phyloP scores from a whole-genome alignment of 2,329 filamentous ascomycete species.

The Fusarium annulatum region DNA sequence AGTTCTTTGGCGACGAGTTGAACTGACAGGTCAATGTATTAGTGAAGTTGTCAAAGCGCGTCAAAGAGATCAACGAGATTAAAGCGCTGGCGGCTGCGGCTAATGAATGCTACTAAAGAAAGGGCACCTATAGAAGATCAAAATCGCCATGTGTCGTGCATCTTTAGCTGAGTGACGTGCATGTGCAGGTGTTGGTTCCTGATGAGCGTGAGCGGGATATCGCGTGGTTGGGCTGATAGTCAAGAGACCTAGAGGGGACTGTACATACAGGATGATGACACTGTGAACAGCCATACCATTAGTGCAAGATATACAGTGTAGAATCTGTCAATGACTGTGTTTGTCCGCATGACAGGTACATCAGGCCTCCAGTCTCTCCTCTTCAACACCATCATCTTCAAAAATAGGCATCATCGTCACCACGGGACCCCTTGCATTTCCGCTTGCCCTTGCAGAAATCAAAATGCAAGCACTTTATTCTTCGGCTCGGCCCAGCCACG shows the following conservation, averaged over 20 bases:
- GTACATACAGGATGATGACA: accelerated
- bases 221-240: constrained; percentile 30
- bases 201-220: constrained; percentile 36
- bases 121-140: constrained; percentile 19
- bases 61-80: constrained; percentile 16
- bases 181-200: constrained; percentile 35
- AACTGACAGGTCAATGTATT: not conserved
- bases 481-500: constrained; percentile 21
- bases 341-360: constrained; percentile 22
- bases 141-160: constrained; percentile 32
- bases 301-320: not conserved
- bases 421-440: constrained; percentile 40
- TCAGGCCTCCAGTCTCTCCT: constrained; percentile 22
- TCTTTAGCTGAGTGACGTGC: constrained; percentile 38
- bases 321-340: accelerated
- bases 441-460: constrained; percentile 12
- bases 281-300: accelerated
- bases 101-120: constrained; percentile 14
- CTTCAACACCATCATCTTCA: constrained; percentile 26
- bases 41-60: not conserved
- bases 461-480: constrained; percentile 22
- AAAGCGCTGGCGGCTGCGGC: constrained; percentile 6
- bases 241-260: constrained; percentile 37
- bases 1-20: constrained; percentile 6
- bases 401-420: constrained; percentile 29